Evolutionary conservation across 2,329 filamentous ascomycete genomes (phyloP).

Genomic region (Microcyclospora pomicola): DNA sequence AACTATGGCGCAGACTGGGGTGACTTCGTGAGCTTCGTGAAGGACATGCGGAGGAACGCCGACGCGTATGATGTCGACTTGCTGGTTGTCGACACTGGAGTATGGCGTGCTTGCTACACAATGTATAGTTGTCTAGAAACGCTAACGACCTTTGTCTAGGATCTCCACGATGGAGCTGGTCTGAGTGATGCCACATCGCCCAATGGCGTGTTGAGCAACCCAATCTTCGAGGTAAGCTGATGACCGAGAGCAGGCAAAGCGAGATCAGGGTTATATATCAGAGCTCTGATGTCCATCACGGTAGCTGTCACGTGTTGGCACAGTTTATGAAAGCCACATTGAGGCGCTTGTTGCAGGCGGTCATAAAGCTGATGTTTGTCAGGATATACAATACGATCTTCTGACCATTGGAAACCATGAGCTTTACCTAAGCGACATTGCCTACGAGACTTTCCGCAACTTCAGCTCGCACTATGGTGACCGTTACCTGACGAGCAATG

Average conservation of each 20-base stretch:
- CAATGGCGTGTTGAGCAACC: slow-evolving; percentile 42
- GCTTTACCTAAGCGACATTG: slow-evolving; percentile 47
- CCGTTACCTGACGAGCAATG: slow-evolving; percentile 40
- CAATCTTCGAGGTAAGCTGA: slow-evolving; percentile 30
- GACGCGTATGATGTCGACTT: slow-evolving; percentile 44
- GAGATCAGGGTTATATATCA: neutral
- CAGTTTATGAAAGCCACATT: no score
- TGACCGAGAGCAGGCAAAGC: neutral
- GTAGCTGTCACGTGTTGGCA: no score
- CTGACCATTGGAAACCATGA: slow-evolving; percentile 50
- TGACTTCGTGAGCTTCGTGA: slow-evolving; percentile 48
- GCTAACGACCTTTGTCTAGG: slow-evolving; percentile 20
- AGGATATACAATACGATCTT: slow-evolving; percentile 39
- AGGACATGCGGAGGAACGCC: slow-evolving; percentile 46
- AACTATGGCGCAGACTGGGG: slow-evolving; percentile 55
- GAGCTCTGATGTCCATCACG: neutral
- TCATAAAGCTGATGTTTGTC: no score
- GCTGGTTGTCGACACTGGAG: slow-evolving; percentile 46
- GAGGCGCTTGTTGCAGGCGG: no score
- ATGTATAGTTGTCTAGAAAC: neutral
- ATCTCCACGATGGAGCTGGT: slow-evolving; percentile 53
- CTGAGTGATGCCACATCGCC: slow-evolving; percentile 46
- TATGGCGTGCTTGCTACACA: slow-evolving; percentile 9
- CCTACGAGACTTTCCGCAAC: slow-evolving; percentile 47
- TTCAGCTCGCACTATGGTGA: slow-evolving; percentile 46